Conservation (phyloP, 441 rosid species). For the Erodium trifolium region DNA sequence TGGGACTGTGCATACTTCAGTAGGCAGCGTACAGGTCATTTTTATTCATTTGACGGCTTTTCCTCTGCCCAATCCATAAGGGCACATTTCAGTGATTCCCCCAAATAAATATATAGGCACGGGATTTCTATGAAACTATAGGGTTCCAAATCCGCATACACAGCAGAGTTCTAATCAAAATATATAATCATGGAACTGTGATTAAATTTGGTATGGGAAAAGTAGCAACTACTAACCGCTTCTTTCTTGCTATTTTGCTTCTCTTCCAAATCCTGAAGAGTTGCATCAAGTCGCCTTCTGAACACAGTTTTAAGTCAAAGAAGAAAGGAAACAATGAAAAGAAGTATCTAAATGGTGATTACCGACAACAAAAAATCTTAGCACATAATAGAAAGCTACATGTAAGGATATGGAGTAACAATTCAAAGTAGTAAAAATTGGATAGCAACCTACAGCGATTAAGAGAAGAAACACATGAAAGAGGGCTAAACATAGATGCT, state of each 20-base stretch:
- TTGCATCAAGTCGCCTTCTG: conserved; percentile 83
- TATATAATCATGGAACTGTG: background rate
- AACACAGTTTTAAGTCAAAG: conserved; percentile 8
- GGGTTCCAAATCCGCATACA: background rate
- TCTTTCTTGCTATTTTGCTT: conserved; percentile 90
- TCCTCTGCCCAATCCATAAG: no score
- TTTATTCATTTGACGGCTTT: no score
- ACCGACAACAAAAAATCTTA: background rate
- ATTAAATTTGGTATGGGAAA: background rate
- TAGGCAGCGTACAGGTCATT: no score
- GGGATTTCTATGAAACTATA: background rate
- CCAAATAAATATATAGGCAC: background rate
- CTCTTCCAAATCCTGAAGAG: conserved; percentile 79
- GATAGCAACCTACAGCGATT: background rate
- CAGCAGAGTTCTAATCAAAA: background rate
- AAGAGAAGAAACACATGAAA: background rate
- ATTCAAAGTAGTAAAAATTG: no score
- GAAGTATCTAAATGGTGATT: background rate
- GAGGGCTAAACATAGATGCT: background rate
- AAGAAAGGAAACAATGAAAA: background rate
- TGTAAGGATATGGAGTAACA: no score
- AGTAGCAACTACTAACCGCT: conserved; percentile 39
- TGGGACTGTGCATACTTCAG: no score
- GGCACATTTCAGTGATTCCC: no score
- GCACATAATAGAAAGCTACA: background rate